Base-by-base conservation (phyloP, 306 rosid genomes). In the Acacia crassicarpa region DNA sequence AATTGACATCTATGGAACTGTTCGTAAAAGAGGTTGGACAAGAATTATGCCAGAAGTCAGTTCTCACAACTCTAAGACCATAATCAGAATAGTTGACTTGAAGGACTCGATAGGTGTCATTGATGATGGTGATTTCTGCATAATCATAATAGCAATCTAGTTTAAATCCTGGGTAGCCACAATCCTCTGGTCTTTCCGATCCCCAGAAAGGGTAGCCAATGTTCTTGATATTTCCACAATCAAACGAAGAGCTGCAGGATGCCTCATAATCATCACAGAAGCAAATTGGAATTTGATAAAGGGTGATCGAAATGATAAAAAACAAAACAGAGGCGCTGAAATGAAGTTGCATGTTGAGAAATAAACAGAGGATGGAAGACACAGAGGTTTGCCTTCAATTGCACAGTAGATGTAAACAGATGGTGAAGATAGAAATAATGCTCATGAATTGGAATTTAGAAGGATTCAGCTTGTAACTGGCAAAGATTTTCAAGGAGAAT, bases 161-260 rank as follows among this genome's bases (percentile, higher is more conserved):
- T 79, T 81, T 20, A 80, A 92, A 90, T 5, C 77, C 70, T 1
- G 94, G 94, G 72, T 81, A 87, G 76, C 94, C 91, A 74, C 94
- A 90, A 54, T 89, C 79, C 5, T 56, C 30, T 8, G 92, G 83
- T 25, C 88, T 87, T 78, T 25, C 73, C 0, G 80, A 69, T 38
- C 84, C 92, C 91, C 89, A 89, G 67, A 92, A 92, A 67, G 92
- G 94, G 30, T 87, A 90, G 15, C 40, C 38, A 27, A 90, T 75
- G 58, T 77, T 45, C 62, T 12, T 8, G 6, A 83, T 23, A 59
- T 63, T 72, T 40, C 48, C 86, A 22, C 75, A 71, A 6, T 44
- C 40, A 45, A 71, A 71, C 8, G 12, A 69, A 38, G 83, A 33
- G 46, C 75, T 76, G 74, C 94, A 90, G 54, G 46, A 53, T 48